Evolutionary conservation across 768 basidiomycete genomes (phyloP).

Genomic region (Dentipellis fragilis): DNA sequence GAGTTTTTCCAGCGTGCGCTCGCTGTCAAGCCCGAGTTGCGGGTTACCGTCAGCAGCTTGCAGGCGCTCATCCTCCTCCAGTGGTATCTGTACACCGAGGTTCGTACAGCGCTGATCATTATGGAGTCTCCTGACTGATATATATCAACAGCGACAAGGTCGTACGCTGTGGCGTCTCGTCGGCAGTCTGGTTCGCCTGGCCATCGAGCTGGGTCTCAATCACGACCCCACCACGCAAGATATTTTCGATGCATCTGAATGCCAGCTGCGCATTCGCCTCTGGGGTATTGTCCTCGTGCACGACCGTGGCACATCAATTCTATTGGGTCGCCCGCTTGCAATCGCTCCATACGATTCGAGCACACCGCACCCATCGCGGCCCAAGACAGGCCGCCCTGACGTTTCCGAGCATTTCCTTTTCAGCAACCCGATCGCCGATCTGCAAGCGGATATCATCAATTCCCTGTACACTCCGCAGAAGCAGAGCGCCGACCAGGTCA

Average conservation of each 20-base stretch:
- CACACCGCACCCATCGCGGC: constrained; percentile 58
- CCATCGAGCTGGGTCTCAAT: constrained; percentile 78
- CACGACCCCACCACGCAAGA: constrained; percentile 70
- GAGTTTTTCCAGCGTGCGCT: constrained; percentile 80
- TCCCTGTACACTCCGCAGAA: constrained; percentile 73
- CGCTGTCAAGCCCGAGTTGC: constrained; percentile 69
- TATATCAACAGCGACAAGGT: constrained; percentile 61
- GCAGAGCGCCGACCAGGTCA: constrained; percentile 57
- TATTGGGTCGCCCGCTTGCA: constrained; percentile 76
- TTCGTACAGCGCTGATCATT: constrained; percentile 21
- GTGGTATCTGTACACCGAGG: constrained; percentile 88
- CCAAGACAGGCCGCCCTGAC: constrained; percentile 33
- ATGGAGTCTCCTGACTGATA: constrained; percentile 2
- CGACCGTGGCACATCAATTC: constrained; percentile 81
- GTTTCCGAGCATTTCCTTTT: constrained; percentile 75
- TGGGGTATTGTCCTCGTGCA: constrained; percentile 83
- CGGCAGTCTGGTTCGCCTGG: constrained; percentile 72
- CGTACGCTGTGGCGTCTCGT: constrained; percentile 83
- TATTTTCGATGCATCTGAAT: constrained; percentile 67
- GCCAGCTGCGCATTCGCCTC: constrained; percentile 67
- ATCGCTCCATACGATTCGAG: constrained; percentile 79
- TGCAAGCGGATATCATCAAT: constrained; percentile 85
- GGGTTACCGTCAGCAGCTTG: constrained; percentile 72
- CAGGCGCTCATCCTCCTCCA: constrained; percentile 79
- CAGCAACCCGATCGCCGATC: constrained; percentile 67